These are phyloP conservation scores for Venturia pyrina DNA, from an alignment of 2,329 filamentous ascomycete species.

Conservation along the genomic window DNA sequence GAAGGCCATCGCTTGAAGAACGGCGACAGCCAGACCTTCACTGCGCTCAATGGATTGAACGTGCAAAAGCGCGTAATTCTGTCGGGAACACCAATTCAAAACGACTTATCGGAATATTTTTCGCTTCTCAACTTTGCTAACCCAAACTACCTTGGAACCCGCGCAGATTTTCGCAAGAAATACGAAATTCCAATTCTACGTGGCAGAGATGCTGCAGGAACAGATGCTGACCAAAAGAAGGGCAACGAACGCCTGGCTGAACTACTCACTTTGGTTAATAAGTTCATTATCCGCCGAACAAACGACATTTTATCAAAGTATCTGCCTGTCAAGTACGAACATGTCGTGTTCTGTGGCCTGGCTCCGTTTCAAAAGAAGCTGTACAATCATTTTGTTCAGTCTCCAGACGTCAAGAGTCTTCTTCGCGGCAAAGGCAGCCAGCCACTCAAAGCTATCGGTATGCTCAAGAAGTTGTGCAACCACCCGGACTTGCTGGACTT, in stretches of 20 bases:
- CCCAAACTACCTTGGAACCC: slow-evolving; percentile 78
- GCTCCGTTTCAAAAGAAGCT: slow-evolving; percentile 86
- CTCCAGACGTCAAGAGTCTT: slow-evolving; percentile 85
- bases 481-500: slow-evolving; percentile 89
- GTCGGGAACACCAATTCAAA: slow-evolving; percentile 95
- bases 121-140: slow-evolving; percentile 94
- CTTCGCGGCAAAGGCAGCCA: slow-evolving; percentile 91
- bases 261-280: slow-evolving; percentile 79
- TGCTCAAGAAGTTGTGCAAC: slow-evolving; percentile 97
- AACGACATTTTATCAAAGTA: slow-evolving; percentile 99
- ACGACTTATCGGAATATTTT: slow-evolving; percentile 97
- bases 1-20: slow-evolving; percentile 97
- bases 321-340: slow-evolving; percentile 94
- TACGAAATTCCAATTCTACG: slow-evolving; percentile 89
- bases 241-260: slow-evolving; percentile 78
- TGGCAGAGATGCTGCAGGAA: slow-evolving; percentile 82
- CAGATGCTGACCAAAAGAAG: slow-evolving; percentile 68
- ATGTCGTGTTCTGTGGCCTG: slow-evolving; percentile 95
- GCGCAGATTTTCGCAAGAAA: slow-evolving; percentile 83
- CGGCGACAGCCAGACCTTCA: slow-evolving; percentile 91
- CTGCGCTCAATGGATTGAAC: slow-evolving; percentile 78
- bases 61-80: slow-evolving; percentile 87
- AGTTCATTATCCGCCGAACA: slow-evolving; percentile 94
- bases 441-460: slow-evolving; percentile 88
- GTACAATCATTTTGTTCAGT: slow-evolving; percentile 96